Percentiles rank a stretch among this genome's conserved stretches.
Evolutionary conservation across 1,284 basidiomycete species (phyloP).

Genomic region (Golubevia pallescens): DNA sequence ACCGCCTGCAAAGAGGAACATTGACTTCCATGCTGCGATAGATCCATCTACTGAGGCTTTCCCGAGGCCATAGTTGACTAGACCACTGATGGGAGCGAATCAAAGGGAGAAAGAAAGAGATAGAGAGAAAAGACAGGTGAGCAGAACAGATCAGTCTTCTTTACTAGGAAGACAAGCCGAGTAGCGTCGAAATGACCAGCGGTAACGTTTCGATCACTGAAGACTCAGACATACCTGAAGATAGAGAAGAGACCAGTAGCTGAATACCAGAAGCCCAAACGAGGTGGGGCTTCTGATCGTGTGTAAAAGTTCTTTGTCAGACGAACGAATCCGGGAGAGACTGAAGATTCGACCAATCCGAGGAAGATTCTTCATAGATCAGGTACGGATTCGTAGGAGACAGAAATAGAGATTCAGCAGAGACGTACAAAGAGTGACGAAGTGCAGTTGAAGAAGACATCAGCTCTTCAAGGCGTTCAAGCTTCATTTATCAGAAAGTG

Average conservation of each 20-base stretch:
- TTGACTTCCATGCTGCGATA: constrained; percentile 67
- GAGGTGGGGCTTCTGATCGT: constrained; percentile 38
- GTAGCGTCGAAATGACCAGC: too few species aligned
- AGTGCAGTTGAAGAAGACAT: constrained; percentile 60
- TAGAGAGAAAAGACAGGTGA: too few species aligned
- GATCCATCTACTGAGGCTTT: constrained; percentile 59
- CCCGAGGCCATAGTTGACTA: constrained; percentile 68
- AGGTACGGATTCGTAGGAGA: neutral
- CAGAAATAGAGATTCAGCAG: neutral
- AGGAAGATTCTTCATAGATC: constrained; percentile 24
- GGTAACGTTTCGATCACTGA: too few species aligned
- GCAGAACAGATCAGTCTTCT: too few species aligned
- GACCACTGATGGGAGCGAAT: too few species aligned
- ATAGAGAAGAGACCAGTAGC: constrained; percentile 67
- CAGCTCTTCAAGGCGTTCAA: too few species aligned
- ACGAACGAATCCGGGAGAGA: constrained; percentile 68
- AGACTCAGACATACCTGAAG: constrained; percentile 46
- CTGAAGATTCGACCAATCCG: constrained; percentile 61
- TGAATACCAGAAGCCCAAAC: constrained; percentile 67
- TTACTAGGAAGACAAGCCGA: too few species aligned
- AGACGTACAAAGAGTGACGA: neutral
- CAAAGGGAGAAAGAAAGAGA: too few species aligned
- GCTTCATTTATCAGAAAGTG: too few species aligned
- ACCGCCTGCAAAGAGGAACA: constrained; percentile 68
- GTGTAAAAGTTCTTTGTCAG: constrained; percentile 69